phyloP scores from a whole-genome alignment of 148 eudicot species.

The Chenopodium suecicum region DNA sequence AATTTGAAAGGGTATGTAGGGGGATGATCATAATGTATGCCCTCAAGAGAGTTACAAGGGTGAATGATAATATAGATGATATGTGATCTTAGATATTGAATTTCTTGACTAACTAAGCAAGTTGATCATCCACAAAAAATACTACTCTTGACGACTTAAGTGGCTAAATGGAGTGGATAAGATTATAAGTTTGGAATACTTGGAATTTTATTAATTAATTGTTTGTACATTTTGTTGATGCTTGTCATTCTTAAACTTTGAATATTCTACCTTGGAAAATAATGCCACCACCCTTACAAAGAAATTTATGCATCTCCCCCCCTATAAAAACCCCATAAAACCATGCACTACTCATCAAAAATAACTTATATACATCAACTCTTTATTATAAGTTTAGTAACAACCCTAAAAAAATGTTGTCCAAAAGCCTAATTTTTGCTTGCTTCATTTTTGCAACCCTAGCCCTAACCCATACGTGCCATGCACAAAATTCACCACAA shows the following conservation, averaged over 20 bases:
- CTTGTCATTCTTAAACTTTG: background rate
- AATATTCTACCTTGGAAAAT: background rate
- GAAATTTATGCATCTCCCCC: background rate
- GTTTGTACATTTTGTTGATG: background rate
- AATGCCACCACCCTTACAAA: background rate
- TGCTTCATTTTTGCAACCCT: constrained; percentile 3
- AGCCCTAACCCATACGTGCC: background rate
- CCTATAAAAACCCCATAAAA: background rate
- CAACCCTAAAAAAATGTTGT: background rate
- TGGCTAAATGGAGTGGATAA: too few relatives aligned
- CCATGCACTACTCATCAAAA: background rate
- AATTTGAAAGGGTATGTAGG: too few relatives aligned
- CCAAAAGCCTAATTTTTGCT: background rate
- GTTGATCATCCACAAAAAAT: too few relatives aligned
- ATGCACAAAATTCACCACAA: constrained; percentile 36
- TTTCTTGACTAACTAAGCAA: too few relatives aligned
- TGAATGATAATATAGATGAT: too few relatives aligned
- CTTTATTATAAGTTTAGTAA: background rate
- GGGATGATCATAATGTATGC: too few relatives aligned
- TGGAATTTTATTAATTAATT: background rate
- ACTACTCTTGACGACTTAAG: too few relatives aligned
- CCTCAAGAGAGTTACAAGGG: too few relatives aligned
- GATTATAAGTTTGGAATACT: too few relatives aligned
- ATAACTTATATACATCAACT: background rate
- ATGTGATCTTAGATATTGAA: too few relatives aligned